A percentile compares a stretch with the other conserved stretches of the same genome.
These are phyloP conservation scores for Talaromyces wortmannii DNA, from an alignment of 495 filamentous ascomycete genomes.

Conservation along the genomic window DNA sequence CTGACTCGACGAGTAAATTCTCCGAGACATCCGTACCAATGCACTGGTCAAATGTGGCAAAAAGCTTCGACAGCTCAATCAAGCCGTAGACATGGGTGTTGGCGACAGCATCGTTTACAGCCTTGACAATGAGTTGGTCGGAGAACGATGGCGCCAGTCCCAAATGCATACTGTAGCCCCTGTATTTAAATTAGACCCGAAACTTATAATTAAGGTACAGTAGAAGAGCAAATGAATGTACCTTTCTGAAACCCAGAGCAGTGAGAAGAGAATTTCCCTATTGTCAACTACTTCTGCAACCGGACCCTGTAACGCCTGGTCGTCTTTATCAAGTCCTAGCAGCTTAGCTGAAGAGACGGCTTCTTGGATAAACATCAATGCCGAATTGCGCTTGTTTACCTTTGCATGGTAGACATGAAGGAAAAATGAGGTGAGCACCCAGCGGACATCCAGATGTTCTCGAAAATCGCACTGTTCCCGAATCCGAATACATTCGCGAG, in stretches of 20 bases:
- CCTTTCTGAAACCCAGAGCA: constrained; percentile 28
- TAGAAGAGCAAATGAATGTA: background rate
- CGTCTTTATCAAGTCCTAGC: constrained; percentile 14
- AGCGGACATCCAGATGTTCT: constrained; percentile 11
- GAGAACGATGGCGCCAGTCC: constrained; percentile 20
- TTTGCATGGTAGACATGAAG: constrained; percentile 30
- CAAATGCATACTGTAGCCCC: constrained; percentile 24
- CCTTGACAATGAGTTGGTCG: constrained; percentile 5
- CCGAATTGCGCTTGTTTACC: constrained; percentile 18
- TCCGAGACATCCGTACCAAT: background rate
- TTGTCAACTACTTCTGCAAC: constrained; percentile 14
- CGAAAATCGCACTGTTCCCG: constrained; percentile 7
- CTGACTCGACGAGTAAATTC: background rate
- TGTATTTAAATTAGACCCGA: constrained; percentile 4
- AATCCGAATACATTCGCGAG: constrained; percentile 15
- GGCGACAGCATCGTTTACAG: background rate
- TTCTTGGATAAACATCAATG: constrained; percentile 27
- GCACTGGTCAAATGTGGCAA: constrained; percentile 16
- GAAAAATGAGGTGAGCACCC: constrained; percentile 22
- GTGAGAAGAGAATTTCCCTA: constrained; percentile 15
- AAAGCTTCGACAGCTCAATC: constrained; percentile 19
- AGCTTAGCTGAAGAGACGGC: constrained; percentile 17
- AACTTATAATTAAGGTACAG: background rate
- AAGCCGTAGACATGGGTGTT: constrained; percentile 18
- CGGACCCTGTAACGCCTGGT: background rate